Percentiles rank a stretch among this genome's conserved stretches.
Evolutionary conservation across 1,284 basidiomycete genomes (phyloP).

Genomic region (Melampsora americana): DNA sequence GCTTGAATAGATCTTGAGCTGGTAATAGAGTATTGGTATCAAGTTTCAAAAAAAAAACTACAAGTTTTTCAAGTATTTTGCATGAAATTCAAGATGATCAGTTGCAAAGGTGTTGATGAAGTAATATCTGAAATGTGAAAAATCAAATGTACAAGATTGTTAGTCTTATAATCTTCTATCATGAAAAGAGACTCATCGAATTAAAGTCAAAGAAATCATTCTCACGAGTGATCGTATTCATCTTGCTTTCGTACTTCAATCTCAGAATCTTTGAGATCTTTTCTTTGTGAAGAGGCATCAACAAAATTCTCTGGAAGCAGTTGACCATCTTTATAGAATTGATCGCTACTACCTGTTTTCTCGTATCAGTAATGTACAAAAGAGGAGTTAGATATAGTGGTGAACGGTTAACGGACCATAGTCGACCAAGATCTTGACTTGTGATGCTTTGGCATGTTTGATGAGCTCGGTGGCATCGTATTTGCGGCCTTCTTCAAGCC

Average conservation of each 20-base stretch:
- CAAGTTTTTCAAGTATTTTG: constrained; percentile 55
- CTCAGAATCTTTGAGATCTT: background rate
- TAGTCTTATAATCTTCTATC: background rate
- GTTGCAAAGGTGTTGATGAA: constrained; percentile 49
- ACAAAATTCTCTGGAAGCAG: constrained; percentile 84
- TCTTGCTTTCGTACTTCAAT: constrained; percentile 18
- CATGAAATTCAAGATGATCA: constrained; percentile 59
- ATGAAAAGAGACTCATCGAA: background rate
- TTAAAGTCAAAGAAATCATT: background rate
- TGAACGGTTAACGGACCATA: constrained; percentile 30
- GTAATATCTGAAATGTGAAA: constrained; percentile 11
- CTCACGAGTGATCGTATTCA: constrained; percentile 34
- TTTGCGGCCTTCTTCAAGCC: constrained; percentile 69
- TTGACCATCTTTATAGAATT: constrained; percentile 80
- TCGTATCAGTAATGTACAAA: constrained; percentile 19
- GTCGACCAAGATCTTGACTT: constrained; percentile 46
- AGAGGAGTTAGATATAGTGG: constrained; percentile 6
- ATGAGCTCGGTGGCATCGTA: constrained; percentile 88
- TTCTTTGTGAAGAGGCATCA: constrained; percentile 52
- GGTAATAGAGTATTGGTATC: no score
- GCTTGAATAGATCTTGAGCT: no score
- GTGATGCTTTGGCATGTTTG: constrained; percentile 57
- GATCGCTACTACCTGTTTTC: constrained; percentile 72
- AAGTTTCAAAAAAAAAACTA: no score
- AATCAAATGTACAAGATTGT: background rate